Evolutionary conservation across 2,329 filamentous ascomycete species (phyloP), one percentile per base, ranked within the genome.

Genomic region (Ilyonectria mors-panacis): DNA sequence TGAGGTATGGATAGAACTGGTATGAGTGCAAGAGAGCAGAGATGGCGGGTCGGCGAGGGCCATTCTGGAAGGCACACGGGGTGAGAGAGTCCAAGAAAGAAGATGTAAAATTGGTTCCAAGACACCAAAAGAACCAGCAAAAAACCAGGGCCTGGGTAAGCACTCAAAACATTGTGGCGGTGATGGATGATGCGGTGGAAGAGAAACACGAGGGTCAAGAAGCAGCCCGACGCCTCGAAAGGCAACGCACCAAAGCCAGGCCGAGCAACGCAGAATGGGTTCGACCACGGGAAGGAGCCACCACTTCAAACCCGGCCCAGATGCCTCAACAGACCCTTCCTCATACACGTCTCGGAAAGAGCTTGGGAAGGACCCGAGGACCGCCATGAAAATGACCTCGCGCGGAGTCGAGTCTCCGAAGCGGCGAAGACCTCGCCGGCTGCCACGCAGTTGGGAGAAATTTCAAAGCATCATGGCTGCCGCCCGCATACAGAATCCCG

Each of bases 101-200:
- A 71, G 66, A 77, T 73, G 71, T 70, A 75, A 74, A 73, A 73
- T 68, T 66, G 77, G 78, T 78, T 80, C 81, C 83, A 85, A 85
- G 81, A 82, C 78, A 79, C 79, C 80, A 80, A 83, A 81, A 81
- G 75, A 79, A 71, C 73, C 75, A 78, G 75, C 77, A 75, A 72
- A 72, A 68, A 78, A 65, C 67, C 65, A 66, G 68, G 64, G 59
- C 62, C 56, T 59, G 66, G 63, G 56, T 39, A 62, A 72, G 61
- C 70, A 74, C 75, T 80, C 81, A 81, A 81, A 80, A 77, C 82
- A 84, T 84, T 75, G 64, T 59, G 64, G 62, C 51, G 54, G 58
- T 61, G 67, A 79, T 82, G 76, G 70, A 78, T 75, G 76, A 76
- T 75, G 73, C 73, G 73, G 58, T 69, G 66, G 66, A 73, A 73